Base-by-base conservation (phyloP, 352 stramenopile species). In the Phytophthora sojae region DNA sequence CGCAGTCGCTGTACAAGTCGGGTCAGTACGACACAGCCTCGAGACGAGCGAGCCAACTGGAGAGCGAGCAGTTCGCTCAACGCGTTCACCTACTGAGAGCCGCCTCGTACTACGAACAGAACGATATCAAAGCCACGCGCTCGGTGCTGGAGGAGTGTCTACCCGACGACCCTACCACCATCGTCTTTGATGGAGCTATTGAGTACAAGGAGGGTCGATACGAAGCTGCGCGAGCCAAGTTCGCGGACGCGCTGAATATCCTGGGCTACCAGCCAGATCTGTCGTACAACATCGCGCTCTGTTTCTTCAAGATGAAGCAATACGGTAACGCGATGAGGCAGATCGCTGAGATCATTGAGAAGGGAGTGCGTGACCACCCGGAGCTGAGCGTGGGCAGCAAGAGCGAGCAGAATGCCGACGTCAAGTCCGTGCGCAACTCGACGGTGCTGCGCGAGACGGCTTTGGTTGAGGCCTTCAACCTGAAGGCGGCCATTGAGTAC, bases 401-500 rank as follows among this genome's bases (percentile, higher is more conserved):
- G 69, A 97, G 91, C 49, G 88, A 95, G 55, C 85, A 82, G 50
- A 98, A 97, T 53, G 80, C 82, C 6, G 88, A 95, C 52, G 85
- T 95, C 61, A 92, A 93, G 67, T 93, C 89, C 57, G 96, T 99
- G 4, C 92, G 95, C 19, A 98, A 98, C 80, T 97, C 91, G 49
- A 89, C 91, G 0, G 89, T 98, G 3, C 73, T 99, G 11, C 90
- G 94, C 11, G 92, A 98, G 71, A 98, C 94, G 12, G 96, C 92
- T 55, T 76, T 98, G 6, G 89, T 98, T 6, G 96, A 99, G 69
- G 96, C 94, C 0, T 97, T 98, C 68, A 99, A 99, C 70, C 81
- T 99, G 51, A 98, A 98, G 71, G 92, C 95, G 6, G 95, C 96
- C 19, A 98, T 99, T 65, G 92, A 98, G 76, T 98, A 97, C 76